Base-by-base conservation (phyloP, 1,284 basidiomycete genomes). In the Microbotryum saponariae region DNA sequence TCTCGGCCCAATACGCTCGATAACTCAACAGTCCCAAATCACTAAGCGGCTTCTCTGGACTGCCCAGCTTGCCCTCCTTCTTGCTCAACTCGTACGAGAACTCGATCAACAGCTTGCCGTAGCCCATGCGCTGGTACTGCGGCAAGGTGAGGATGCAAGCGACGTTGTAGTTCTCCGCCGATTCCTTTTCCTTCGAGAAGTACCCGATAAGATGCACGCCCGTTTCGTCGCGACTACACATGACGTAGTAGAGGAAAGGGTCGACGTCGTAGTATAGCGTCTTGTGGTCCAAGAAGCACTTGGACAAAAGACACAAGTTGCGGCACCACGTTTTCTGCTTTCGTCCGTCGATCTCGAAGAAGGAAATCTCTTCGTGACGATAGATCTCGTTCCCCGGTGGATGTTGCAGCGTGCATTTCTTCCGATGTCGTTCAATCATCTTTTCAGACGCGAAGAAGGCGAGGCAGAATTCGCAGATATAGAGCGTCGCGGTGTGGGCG, bases 371-470 rank as follows among this genome's bases (percentile, higher is more conserved):
- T 67, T 96, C 91, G 74, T 92, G 84, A 51, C 96, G 89, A 77
- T 98, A 98, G 71, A 98, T 97, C 78, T 99, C 96, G 80, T 98
- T 97, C 42, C 96, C 96, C 1, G 96, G 96, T 20, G 96, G 96
- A 77, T 96, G 91, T n/a, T 89, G 77, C 68, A 98, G 81, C 44
- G 83, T 91, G 78, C 96, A 99, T 73, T 94, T 90, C 69, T 81
- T 83, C 58, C 94, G 86, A 77, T 99, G 96, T 57, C 96, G 84
- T 63, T 83, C 82, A 66, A 94, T 83, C 86, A 92, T 91, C 78
- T 90, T 86, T 49, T 82, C 82, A 20, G 88, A 88, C 47, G 88
- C 88, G 76, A 86, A 96, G 79, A 87, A 97, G 47, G 85, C 85
- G 57, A 97, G 81, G 76, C 96, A 99, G 79, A 96, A 97, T 78